Evolutionary conservation across 2,329 filamentous ascomycete species (phyloP).

Genomic region (Diplodia sapinea): DNA sequence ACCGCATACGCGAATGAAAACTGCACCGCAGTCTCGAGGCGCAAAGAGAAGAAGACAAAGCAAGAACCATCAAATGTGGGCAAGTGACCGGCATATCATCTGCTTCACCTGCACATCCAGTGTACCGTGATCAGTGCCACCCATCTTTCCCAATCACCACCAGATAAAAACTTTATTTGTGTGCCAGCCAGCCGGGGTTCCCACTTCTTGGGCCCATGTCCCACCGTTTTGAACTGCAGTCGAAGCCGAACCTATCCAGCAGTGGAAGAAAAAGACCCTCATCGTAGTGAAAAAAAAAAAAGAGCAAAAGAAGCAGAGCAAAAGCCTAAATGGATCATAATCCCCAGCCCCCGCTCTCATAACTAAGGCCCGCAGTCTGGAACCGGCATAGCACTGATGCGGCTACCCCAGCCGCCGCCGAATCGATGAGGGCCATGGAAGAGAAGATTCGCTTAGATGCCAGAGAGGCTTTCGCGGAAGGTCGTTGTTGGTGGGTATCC

Average conservation of each 20-base stretch:
- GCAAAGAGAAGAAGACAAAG: constrained; percentile 15
- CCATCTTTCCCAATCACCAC: constrained; percentile 19
- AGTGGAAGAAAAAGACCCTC: constrained; percentile 5
- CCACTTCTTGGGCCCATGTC: constrained; percentile 7
- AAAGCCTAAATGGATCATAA: constrained; percentile 17
- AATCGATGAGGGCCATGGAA: constrained; percentile 6
- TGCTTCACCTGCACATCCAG: constrained; percentile 13
- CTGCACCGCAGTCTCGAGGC: background rate
- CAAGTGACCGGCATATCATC: constrained; percentile 4
- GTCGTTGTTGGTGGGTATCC: constrained; percentile 25
- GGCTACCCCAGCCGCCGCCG: background rate
- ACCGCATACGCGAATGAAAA: constrained; percentile 17
- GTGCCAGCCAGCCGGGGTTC: constrained; percentile 20
- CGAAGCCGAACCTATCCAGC: constrained; percentile 20
- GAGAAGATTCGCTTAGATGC: constrained; percentile 8
- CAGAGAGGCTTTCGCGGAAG: constrained; percentile 12
- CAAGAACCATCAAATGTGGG: background rate
- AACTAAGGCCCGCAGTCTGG: background rate
- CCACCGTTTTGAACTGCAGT: constrained; percentile 11
- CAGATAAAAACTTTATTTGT: constrained; percentile 21
- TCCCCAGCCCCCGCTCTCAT: background rate
- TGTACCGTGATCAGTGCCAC: constrained; percentile 10
- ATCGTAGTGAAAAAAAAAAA: background rate
- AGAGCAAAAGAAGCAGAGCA: constrained; percentile 6
- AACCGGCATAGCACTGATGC: background rate